phyloP scores from a whole-genome alignment of 345 rosid genomes.

The Eucalyptus pauciflora region DNA sequence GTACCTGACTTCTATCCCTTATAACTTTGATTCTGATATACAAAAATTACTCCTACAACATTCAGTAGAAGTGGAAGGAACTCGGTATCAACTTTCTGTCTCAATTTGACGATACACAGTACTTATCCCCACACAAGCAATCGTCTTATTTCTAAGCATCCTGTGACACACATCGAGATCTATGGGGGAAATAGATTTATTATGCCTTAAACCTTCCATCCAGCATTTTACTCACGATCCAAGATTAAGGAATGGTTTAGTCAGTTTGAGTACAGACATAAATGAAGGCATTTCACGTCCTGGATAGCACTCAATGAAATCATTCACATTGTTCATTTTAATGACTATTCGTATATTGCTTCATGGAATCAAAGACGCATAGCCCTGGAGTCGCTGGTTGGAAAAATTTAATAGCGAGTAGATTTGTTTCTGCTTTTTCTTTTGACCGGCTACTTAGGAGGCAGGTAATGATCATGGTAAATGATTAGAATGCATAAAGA shows the following conservation, averaged over 20 bases:
- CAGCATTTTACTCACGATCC: neutral
- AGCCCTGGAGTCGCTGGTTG: neutral
- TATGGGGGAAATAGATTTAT: neutral
- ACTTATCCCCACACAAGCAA: neutral
- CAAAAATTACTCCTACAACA: neutral
- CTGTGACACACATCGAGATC: neutral
- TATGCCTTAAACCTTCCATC: neutral
- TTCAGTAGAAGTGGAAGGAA: neutral
- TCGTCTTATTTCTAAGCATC: neutral
- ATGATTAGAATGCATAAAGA: no score
- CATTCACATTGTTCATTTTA: neutral
- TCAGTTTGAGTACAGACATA: neutral
- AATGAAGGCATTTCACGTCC: neutral
- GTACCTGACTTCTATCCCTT: neutral
- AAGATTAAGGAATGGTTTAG: neutral
- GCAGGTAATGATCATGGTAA: neutral
- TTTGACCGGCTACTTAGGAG: neutral
- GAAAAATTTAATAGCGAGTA: neutral
- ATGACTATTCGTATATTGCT: neutral
- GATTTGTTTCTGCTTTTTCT: neutral
- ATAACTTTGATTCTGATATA: no score
- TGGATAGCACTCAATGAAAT: neutral
- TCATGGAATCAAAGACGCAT: neutral
- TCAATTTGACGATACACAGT: neutral
- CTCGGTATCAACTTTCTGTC: accelerated